These are phyloP conservation scores for Conringia planisiliqua DNA, from an alignment of 345 rosid genomes.

Conservation along the genomic window DNA sequence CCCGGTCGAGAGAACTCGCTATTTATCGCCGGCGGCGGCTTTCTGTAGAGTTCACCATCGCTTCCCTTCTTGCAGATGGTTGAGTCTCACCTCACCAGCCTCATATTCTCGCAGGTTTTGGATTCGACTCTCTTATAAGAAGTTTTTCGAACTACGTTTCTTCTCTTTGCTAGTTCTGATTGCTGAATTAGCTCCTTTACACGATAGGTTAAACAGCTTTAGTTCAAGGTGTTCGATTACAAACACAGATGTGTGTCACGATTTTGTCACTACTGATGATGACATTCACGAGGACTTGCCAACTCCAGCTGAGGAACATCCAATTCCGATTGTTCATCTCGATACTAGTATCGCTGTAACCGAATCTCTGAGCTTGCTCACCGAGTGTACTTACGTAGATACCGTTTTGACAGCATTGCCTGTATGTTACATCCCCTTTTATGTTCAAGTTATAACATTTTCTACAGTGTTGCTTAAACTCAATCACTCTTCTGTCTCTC, in stretches of 20 bases:
- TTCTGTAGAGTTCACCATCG: constrained; percentile 52
- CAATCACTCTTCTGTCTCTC: not conserved
- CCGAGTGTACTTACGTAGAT: constrained; percentile 57
- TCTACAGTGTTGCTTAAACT: not conserved
- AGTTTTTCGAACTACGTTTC: not conserved
- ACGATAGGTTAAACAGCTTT: constrained; percentile 46
- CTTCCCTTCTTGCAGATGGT: constrained; percentile 62
- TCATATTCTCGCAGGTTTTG: constrained; percentile 36
- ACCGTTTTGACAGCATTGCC: constrained; percentile 71
- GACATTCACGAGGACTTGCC: constrained; percentile 44
- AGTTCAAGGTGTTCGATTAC: constrained; percentile 56
- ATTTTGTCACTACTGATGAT: constrained; percentile 45
- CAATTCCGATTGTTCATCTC: constrained; percentile 65
- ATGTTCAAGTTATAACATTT: not conserved
- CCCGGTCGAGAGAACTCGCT: constrained; percentile 34
- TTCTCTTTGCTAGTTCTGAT: not conserved
- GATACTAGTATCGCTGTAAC: constrained; percentile 52
- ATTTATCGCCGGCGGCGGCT: constrained; percentile 36
- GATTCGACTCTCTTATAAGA: not conserved
- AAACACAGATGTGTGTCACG: constrained; percentile 52
- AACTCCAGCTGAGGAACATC: constrained; percentile 36
- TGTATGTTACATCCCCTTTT: constrained; percentile 38
- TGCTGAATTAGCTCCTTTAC: not conserved
- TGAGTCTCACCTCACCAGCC: constrained; percentile 38
- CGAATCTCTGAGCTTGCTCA: constrained; percentile 62